phyloP scores from a whole-genome alignment of 2,329 filamentous ascomycete genomes.

The Microcyclospora pomicola region DNA sequence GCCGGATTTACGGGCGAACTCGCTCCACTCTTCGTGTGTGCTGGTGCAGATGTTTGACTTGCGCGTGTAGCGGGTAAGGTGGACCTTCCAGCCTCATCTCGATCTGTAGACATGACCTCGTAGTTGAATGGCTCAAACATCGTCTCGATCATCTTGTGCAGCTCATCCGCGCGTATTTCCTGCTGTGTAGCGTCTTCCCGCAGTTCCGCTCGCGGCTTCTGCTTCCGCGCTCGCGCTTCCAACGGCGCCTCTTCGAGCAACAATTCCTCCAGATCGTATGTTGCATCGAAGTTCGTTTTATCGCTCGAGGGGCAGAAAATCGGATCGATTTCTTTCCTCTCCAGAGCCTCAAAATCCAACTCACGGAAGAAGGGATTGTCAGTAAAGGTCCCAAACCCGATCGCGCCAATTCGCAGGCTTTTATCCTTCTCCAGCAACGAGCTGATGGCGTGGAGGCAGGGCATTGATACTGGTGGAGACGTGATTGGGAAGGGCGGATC shows the following conservation, averaged over 20 bases:
- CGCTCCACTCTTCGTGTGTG: no score
- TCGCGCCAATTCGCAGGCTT: conserved; percentile 67
- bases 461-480: conserved; percentile 73
- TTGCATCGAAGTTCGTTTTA: conserved; percentile 98
- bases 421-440: conserved; percentile 70
- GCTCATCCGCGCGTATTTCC: conserved; percentile 85
- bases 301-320: conserved; percentile 89
- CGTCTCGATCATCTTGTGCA: conserved; percentile 86
- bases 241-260: conserved; percentile 87
- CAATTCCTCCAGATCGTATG: conserved; percentile 90
- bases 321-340: conserved; percentile 76
- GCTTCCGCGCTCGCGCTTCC: conserved; percentile 79
- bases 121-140: conserved; percentile 96
- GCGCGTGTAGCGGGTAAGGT: no score
- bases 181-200: conserved; percentile 91
- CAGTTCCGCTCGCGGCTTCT: conserved; percentile 82
- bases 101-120: conserved; percentile 25
- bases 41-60: no score
- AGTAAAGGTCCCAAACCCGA: conserved; percentile 69
- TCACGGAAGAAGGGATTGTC: conserved; percentile 78
- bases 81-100: no score
- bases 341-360: conserved; percentile 72
- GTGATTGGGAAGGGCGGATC: conserved; percentile 85
- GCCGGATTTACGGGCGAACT: not conserved
- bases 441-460: conserved; percentile 79